Evolutionary conservation across 257 asterid genomes (phyloP), one percentile per base, ranked within the genome.

Genomic region (Solanum pimpinellifolium): DNA sequence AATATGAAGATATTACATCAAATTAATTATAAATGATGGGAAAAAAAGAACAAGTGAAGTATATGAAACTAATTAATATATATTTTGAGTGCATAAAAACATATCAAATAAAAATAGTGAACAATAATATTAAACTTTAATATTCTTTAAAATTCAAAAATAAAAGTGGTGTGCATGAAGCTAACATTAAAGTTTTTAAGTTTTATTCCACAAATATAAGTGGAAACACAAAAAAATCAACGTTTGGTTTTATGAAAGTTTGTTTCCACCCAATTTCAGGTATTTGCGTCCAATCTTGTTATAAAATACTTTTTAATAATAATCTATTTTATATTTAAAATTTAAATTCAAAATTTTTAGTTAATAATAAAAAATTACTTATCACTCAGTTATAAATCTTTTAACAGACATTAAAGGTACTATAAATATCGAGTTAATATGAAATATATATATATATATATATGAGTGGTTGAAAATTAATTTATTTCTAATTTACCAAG

Each of bases 271-370:
- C 8, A 25, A 25, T 65, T 65, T 65, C 2, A 5, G 73, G 73
- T 65, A 65, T n/a, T n/a, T 7, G 5, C 72, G 14, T 65, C 5
- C 0, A 9, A 3, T 11, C 1, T 65, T 65, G 1, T 11, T 0
- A 1, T 0, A 65, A n/a, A 4, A 2, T 0, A 10, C 1, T 23
- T 62, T 11, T 0, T 62, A 23, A 62, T 10, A 60, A 60, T 9
- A 3, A 0, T 13, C 0, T 5, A 59, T 1, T 20, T 3, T 59
- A 59, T 59, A 8, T 59, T 7, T 3, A 20, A 1, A 8, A 3
- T 8, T 2, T 1, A 0, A 60, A 60, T 0, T 59, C 0, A 3
- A 8, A 21, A 0, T 21, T 21, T 60, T 21, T 60, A 3, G 1
- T 4, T 60, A 13, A 60, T 21, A 4, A 60, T 23, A 23, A 60